These are phyloP conservation scores for Beta vulgaris DNA, from an alignment of 148 eudicot genomes.

Conservation along the genomic window DNA sequence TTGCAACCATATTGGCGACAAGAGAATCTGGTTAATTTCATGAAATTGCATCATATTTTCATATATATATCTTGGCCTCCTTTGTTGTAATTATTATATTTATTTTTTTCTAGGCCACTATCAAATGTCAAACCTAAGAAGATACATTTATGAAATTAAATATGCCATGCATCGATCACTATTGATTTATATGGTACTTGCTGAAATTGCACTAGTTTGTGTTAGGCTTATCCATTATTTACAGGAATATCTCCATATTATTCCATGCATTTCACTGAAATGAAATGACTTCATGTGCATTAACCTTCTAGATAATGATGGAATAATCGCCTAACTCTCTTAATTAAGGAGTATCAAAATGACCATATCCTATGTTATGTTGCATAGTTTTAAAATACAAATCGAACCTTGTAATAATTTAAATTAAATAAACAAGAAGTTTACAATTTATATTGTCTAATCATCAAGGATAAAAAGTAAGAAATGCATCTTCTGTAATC, in stretches of 20 bases:
- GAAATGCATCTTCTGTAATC: neutral
- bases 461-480: neutral
- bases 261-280: neutral
- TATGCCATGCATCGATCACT: neutral
- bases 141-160: neutral
- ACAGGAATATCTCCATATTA: neutral
- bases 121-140: constrained; percentile 19
- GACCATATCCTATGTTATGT: neutral
- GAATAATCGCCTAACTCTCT: neutral
- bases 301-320: neutral
- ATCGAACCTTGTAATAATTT: neutral
- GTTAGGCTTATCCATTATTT: constrained; percentile 11
- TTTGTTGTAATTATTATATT: too few species aligned
- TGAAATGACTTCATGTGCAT: constrained; percentile 7
- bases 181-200: neutral
- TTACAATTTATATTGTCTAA: neutral
- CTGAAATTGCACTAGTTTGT: neutral
- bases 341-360: neutral
- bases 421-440: too few species aligned
- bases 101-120: neutral
- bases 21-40: constrained; percentile 8
- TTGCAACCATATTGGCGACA: constrained; percentile 15
- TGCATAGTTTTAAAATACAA: neutral
- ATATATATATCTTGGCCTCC: neutral
- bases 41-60: neutral